Base-by-base conservation (phyloP, 2,329 filamentous ascomycete genomes). In the Alternaria triticina region DNA sequence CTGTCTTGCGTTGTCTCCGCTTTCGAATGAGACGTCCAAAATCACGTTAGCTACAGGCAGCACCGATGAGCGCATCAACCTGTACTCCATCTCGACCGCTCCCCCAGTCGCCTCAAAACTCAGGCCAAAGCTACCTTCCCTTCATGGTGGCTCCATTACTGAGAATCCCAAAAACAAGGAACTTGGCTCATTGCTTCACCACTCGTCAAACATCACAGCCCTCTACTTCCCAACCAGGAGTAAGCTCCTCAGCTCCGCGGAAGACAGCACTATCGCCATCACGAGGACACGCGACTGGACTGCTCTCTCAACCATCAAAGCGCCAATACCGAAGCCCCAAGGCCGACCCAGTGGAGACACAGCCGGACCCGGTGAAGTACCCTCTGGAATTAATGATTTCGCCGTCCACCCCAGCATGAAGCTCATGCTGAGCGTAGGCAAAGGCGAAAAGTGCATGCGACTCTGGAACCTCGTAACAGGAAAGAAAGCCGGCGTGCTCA, bases 381-480 rank as follows among this genome's bases (percentile, higher is more conserved):
- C 94, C 0, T 88, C 90, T n/a, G 96, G 96, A 17, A 89, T 98
- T 70, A 98, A 97, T 78, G 92, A 94, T 78, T 97, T 99, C 79
- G 93, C 95, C 3, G 91, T 99, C 25, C 96, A 99, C 78, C 95
- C 96, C 0, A 96, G 92, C 79, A 93, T 97, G 87, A 98, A 97
- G 82, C 84, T 99, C 54, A 97, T 98, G 92, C 89, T 99, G 64
- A 96, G 89, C 71, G 94, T 98, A 9, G 91, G 93, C 70, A 93
- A 91, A 73, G 94, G 94, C 68, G 96, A 99, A 83, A 90, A 89
- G 68, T 93, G 90, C 75, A 96, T 99, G 92, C 86, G 96, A 68
- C 81, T 98, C 68, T 99, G 96, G 96, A 98, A 99, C 76, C 80
- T 99, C 67, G 94, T 98, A 69, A 98, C 95, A 3, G 96, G 94